These are phyloP conservation scores for Raddia guianensis DNA, from an alignment of 176 grass and related monocot genomes.

Conservation along the genomic window DNA sequence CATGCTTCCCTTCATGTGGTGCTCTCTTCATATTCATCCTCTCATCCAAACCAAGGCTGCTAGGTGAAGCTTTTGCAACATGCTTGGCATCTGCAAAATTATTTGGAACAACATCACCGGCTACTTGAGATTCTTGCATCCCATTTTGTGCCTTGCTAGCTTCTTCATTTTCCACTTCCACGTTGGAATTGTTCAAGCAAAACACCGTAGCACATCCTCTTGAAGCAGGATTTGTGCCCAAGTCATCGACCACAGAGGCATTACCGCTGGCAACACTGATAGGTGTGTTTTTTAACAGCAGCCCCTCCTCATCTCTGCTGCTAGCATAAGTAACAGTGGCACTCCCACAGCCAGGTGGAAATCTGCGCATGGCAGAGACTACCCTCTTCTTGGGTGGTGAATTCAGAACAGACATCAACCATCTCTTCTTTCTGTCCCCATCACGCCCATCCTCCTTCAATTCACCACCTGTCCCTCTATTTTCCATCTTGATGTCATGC, in stretches of 20 bases:
- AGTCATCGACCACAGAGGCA: slow-evolving; percentile 21
- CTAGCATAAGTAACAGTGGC: slow-evolving; percentile 5
- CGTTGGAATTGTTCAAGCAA: background rate
- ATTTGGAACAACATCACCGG: background rate
- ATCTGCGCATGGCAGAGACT: slow-evolving; percentile 46
- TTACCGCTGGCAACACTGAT: background rate
- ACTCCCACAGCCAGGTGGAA: slow-evolving; percentile 56
- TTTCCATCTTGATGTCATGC: slow-evolving; percentile 14
- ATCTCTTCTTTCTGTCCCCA: slow-evolving; percentile 42
- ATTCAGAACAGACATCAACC: slow-evolving; percentile 48
- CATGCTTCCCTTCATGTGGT: background rate
- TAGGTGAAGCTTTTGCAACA: slow-evolving; percentile 15
- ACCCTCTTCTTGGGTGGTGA: slow-evolving; percentile 54
- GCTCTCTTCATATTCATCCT: slow-evolving; percentile 25
- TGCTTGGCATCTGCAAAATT: slow-evolving; percentile 19
- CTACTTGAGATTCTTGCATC: slow-evolving; percentile 21
- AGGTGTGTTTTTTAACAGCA: slow-evolving; percentile 15
- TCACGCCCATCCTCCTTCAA: slow-evolving; percentile 15
- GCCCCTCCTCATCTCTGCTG: background rate
- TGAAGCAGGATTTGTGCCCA: slow-evolving; percentile 7
- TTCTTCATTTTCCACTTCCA: slow-evolving; percentile 21
- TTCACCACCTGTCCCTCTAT: background rate
- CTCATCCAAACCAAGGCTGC: slow-evolving; percentile 3
- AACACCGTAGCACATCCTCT: background rate
- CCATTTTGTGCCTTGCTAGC: slow-evolving; percentile 9